Base-by-base conservation (phyloP, 371 early-diverging fungal species). In the Rhizopus sp. region DNA sequence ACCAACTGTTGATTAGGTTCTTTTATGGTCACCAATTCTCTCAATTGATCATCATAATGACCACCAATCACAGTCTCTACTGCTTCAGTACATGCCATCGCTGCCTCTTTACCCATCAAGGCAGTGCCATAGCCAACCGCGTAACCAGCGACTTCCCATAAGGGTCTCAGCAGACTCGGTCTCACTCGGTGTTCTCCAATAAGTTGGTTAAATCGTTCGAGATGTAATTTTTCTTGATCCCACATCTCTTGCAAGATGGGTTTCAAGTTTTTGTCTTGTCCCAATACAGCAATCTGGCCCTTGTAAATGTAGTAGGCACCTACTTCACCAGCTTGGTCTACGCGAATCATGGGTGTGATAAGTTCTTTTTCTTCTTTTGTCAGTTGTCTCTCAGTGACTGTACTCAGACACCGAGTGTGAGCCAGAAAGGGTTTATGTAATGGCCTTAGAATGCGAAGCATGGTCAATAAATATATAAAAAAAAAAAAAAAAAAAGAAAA, bases 71-170 rank as follows among this genome's bases (percentile, higher is more conserved):
- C 93, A 0, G 96, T 94, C 72, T 98, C 98, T 13, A 97, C 98
- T 1, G 98, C 98, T 64, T 98, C 98, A 0, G 98, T 98, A 72
- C 96, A 96, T 3, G 95, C 93, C 98, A 98, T 98, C 29, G 97
- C 96, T 5, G 95, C 95, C 56, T 93, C 91, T 62, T 92, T 89
- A 12, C 98, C 98, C 66, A 97, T 62, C 55, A 93, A 49, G 5
- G 96, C 98, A 0, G 98, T 93, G 3, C 85, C 88, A 23, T 83
- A 89, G 15, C 98, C 98, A 5, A 97, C 78, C 0, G 87, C 82
- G 59, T 87, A 97, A 3, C 98, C 98, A 5, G 92, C 92, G 4
- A 83, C 77, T 51, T 92, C 89, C 89, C 96, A 95, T 7, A 95
- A 31, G 1, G 98, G 98, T 32, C 88, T 78, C 60, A 98, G 61